These are phyloP conservation scores for Gleditsia sinensis DNA, from an alignment of 306 rosid genomes.

Conservation along the genomic window DNA sequence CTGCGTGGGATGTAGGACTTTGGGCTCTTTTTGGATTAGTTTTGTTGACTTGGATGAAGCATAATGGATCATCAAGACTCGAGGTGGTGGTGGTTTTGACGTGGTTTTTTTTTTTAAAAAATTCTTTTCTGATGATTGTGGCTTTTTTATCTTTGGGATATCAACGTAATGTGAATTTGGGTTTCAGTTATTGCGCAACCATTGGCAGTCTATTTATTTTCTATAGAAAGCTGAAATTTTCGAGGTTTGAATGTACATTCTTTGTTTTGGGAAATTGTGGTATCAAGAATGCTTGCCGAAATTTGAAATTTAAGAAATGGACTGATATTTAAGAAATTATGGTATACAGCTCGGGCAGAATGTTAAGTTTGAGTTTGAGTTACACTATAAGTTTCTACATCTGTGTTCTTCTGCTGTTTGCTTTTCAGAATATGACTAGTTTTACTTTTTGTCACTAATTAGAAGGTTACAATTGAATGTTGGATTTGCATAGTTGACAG, in stretches of 20 bases:
- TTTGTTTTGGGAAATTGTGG: neutral
- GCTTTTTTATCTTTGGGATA: neutral
- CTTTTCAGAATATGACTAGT: no score
- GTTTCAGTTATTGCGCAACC: neutral
- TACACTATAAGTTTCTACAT: no score
- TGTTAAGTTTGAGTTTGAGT: no score
- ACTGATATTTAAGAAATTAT: neutral
- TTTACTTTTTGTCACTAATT: no score
- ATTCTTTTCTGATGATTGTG: neutral
- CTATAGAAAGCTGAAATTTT: neutral
- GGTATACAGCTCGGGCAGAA: no score
- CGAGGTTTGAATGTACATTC: neutral
- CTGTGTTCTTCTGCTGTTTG: no score
- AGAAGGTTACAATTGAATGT: no score
- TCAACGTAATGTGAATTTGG: neutral
- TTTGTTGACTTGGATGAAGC: constrained; percentile 1
- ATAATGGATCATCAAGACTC: constrained; percentile 1
- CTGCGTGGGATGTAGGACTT: no score
- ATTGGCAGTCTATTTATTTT: neutral
- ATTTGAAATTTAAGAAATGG: neutral
- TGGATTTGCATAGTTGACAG: no score
- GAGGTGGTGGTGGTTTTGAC: neutral
- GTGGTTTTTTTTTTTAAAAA: no score
- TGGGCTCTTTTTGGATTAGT: no score
- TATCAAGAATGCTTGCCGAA: neutral